Evolutionary conservation across 2,329 filamentous ascomycete species (phyloP).

Genomic region (Fusarium goolgardi): DNA sequence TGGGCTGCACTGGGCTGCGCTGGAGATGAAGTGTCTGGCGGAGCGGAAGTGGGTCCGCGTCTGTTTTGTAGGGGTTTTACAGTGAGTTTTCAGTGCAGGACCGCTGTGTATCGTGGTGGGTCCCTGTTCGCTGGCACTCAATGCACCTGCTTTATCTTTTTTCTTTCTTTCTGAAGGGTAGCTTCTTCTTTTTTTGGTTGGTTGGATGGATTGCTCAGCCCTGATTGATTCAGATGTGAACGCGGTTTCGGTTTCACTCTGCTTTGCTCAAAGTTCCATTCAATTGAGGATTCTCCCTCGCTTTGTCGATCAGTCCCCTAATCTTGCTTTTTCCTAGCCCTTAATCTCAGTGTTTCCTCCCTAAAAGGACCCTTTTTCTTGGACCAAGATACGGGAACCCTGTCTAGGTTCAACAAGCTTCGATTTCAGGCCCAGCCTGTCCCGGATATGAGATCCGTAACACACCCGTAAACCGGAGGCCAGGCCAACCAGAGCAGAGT

Average conservation of each 20-base stretch:
- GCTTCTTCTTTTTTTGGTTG: slow-evolving; percentile 24
- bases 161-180: background rate
- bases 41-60: slow-evolving; percentile 34
- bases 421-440: slow-evolving; percentile 41
- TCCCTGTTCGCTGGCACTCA: slow-evolving; percentile 1
- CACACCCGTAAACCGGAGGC: slow-evolving; percentile 33
- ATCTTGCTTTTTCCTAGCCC: slow-evolving; percentile 8
- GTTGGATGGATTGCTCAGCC: slow-evolving; percentile 8
- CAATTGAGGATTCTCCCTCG: slow-evolving; percentile 11
- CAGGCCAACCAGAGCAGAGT: slow-evolving; percentile 10
- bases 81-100: slow-evolving; percentile 28
- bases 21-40: slow-evolving; percentile 34
- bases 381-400: slow-evolving; percentile 14
- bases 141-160: background rate
- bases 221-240: slow-evolving; percentile 16
- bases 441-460: slow-evolving; percentile 40
- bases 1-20: background rate
- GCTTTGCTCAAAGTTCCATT: background rate
- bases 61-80: slow-evolving; percentile 25
- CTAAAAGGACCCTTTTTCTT: slow-evolving; percentile 29
- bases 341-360: slow-evolving; percentile 7
- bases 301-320: slow-evolving; percentile 13
- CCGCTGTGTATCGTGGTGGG: slow-evolving; percentile 4
- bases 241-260: slow-evolving; percentile 16
- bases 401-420: slow-evolving; percentile 29